Percentiles rank a stretch among this genome's conserved stretches.
phyloP scores from a whole-genome alignment of 805 yeast species.

The Spathaspora girioi region DNA sequence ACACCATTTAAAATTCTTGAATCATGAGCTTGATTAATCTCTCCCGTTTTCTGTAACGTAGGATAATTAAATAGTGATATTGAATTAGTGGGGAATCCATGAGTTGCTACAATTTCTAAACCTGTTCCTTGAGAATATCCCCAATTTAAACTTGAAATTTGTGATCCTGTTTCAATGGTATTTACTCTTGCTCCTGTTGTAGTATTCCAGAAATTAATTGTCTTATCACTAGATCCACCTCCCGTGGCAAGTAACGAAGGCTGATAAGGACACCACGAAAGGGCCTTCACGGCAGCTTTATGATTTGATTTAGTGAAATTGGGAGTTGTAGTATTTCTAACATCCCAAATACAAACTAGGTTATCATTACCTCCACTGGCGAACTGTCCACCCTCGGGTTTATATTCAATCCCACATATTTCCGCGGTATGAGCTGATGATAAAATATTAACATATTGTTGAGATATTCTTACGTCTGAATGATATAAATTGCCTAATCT shows the following conservation, averaged over 20 bases:
- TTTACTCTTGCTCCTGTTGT: constrained; percentile 84
- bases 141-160: constrained; percentile 93
- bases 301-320: constrained; percentile 75
- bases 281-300: constrained; percentile 92
- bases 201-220: constrained; percentile 93
- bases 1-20: constrained; percentile 80
- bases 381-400: constrained; percentile 76
- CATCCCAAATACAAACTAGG: constrained; percentile 90
- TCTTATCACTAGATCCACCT: constrained; percentile 89
- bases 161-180: constrained; percentile 87
- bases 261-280: constrained; percentile 93
- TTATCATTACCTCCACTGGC: constrained; percentile 96
- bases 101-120: constrained; percentile 84
- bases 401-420: constrained; percentile 88
- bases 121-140: constrained; percentile 73
- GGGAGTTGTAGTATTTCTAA: constrained; percentile 50
- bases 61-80: constrained; percentile 84
- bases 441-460: constrained; percentile 62
- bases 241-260: constrained; percentile 86
- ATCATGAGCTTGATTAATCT: constrained; percentile 83
- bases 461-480: constrained; percentile 84
- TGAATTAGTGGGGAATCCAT: constrained; percentile 87
- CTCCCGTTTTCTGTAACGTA: constrained; percentile 81
- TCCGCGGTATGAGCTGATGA: constrained; percentile 66
- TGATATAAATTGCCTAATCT: constrained; percentile 79